phyloP scores from a whole-genome alignment of 345 rosid species.

The Syzygium jambos region DNA sequence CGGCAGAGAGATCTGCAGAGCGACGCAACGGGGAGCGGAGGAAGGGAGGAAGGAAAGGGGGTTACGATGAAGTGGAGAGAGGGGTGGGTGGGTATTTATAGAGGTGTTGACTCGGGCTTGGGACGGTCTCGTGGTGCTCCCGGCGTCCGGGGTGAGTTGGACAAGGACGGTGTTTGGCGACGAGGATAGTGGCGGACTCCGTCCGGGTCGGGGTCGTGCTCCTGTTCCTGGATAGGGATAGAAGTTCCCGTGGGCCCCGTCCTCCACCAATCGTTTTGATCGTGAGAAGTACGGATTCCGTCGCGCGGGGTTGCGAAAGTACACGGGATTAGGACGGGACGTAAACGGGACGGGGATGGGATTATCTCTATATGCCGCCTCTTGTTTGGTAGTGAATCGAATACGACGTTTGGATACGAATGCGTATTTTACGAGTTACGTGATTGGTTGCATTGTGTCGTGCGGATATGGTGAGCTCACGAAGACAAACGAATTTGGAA shows the following conservation, averaged over 20 bases:
- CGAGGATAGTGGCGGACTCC: neutral
- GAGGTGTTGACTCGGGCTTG: neutral
- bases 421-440: too few species aligned
- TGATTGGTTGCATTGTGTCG: too few species aligned
- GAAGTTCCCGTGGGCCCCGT: neutral
- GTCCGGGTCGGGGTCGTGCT: neutral
- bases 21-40: neutral
- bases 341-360: too few species aligned
- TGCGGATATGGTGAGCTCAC: neutral
- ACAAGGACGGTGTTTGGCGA: neutral
- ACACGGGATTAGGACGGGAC: too few species aligned
- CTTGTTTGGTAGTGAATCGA: too few species aligned
- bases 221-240: neutral
- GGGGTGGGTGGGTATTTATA: neutral
- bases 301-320: too few species aligned
- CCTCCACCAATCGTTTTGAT: neutral
- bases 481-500: neutral
- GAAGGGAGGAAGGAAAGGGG: neutral
- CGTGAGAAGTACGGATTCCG: too few species aligned
- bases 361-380: too few species aligned
- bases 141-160: neutral
- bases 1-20: neutral
- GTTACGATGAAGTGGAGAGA: accelerated
- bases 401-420: too few species aligned
- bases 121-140: neutral